Conservation (phyloP, 805 yeast species). For the Cyberlindnera mississippiensis region DNA sequence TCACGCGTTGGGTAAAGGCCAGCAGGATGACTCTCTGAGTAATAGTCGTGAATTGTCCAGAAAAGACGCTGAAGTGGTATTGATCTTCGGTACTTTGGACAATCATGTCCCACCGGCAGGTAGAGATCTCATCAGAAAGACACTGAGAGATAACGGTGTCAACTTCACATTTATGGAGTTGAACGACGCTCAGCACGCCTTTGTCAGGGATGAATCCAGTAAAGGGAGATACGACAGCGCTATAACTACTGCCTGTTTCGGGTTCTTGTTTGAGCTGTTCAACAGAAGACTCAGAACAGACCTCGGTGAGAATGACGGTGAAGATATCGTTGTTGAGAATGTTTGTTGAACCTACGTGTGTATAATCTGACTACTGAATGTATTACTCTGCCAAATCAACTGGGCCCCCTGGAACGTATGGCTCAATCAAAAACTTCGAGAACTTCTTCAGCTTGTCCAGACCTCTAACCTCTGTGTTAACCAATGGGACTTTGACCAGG, state of each 20-base stretch:
- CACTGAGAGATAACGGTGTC: slow-evolving; percentile 54
- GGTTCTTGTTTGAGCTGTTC: slow-evolving; percentile 67
- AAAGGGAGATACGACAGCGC: slow-evolving; percentile 86
- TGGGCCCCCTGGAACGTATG: slow-evolving; percentile 57
- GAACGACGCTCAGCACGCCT: slow-evolving; percentile 80
- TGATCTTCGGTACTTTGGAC: slow-evolving; percentile 76
- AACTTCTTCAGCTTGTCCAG: slow-evolving; percentile 78
- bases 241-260: slow-evolving; percentile 60
- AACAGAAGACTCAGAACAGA: slow-evolving; percentile 63
- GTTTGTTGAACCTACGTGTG: slow-evolving; percentile 58
- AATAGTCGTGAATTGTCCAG: slow-evolving; percentile 49
- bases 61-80: slow-evolving; percentile 51
- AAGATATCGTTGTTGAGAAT: slow-evolving; percentile 48
- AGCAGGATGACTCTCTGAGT: slow-evolving; percentile 60
- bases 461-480: slow-evolving; percentile 95
- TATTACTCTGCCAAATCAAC: slow-evolving; percentile 19
- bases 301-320: slow-evolving; percentile 59
- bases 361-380: too few species aligned
- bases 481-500: slow-evolving; percentile 89
- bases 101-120: slow-evolving; percentile 80
- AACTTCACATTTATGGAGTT: slow-evolving; percentile 70
- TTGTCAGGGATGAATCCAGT: slow-evolving; percentile 71
- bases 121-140: slow-evolving; percentile 62
- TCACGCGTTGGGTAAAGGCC: slow-evolving; percentile 60
- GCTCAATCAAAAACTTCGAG: slow-evolving; percentile 73